Percentiles rank a stretch among this genome's conserved stretches.
Conservation (phyloP, 805 yeast species). For the Candida saitoana region DNA sequence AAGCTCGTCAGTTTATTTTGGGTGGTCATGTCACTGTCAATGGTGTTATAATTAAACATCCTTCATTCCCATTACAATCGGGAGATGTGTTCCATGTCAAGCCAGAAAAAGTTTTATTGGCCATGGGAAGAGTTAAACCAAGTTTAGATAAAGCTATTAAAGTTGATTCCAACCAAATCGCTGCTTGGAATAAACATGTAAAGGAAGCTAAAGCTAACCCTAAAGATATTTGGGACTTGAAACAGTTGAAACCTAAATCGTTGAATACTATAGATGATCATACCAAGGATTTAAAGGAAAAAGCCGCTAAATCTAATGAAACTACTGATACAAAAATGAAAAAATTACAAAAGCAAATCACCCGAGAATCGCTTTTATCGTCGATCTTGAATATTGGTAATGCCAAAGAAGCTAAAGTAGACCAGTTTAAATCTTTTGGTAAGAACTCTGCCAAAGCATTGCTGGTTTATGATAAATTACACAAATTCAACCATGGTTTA, state of each 20-base stretch:
- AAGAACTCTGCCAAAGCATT: slow-evolving; percentile 34
- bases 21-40: slow-evolving; percentile 83
- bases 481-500: slow-evolving; percentile 24
- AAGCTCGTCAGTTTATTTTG: slow-evolving; percentile 83
- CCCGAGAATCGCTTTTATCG: slow-evolving; percentile 46
- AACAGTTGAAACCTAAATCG: slow-evolving; percentile 38
- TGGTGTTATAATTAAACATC: slow-evolving; percentile 73
- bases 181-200: slow-evolving; percentile 73
- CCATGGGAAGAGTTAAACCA: slow-evolving; percentile 85
- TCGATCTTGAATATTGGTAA: slow-evolving; percentile 37
- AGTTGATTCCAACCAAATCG: slow-evolving; percentile 67
- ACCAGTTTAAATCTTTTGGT: slow-evolving; percentile 32
- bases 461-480: slow-evolving; percentile 27
- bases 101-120: slow-evolving; percentile 80
- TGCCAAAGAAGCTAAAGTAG: slow-evolving; percentile 19
- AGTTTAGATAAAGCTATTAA: slow-evolving; percentile 61
- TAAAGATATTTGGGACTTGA: slow-evolving; percentile 49
- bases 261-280: slow-evolving; percentile 24
- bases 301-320: slow-evolving; percentile 31
- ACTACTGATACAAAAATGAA: slow-evolving; percentile 42
- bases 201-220: slow-evolving; percentile 55
- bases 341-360: slow-evolving; percentile 32
- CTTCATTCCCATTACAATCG: slow-evolving; percentile 69
- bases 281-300: slow-evolving; percentile 10
- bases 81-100: slow-evolving; percentile 86